phyloP scores from a whole-genome alignment of 345 rosid genomes.

The Heritiera fomes region DNA sequence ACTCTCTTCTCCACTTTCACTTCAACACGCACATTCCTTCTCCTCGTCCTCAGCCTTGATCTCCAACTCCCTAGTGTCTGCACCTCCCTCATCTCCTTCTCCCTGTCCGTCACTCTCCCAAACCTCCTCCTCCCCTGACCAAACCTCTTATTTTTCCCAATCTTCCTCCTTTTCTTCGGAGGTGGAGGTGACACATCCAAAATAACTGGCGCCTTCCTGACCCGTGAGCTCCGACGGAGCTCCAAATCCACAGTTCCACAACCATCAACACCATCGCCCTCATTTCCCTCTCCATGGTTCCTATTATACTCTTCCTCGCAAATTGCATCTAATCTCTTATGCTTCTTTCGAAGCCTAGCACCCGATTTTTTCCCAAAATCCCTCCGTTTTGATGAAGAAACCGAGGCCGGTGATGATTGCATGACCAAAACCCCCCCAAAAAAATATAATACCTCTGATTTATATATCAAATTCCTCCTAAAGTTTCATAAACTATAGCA shows the following conservation, averaged over 20 bases:
- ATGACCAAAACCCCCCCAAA: conserved; percentile 40
- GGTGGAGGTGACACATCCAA: conserved; percentile 90
- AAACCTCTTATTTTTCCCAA: conserved; percentile 29
- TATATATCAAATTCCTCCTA: not conserved
- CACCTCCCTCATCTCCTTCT: conserved; percentile 28
- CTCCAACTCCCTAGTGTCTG: conserved; percentile 60
- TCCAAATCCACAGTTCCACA: conserved; percentile 40
- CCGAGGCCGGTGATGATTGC: conserved; percentile 56
- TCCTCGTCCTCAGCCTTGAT: conserved; percentile 60
- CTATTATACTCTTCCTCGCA: conserved; percentile 68
- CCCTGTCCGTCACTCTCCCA: conserved; percentile 29
- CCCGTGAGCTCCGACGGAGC: conserved; percentile 76
- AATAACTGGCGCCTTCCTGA: conserved; percentile 61
- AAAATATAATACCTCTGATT: not conserved
- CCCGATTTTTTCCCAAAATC: conserved; percentile 35
- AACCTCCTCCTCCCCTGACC: conserved; percentile 19
- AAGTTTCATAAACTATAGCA: not conserved
- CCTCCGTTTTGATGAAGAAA: conserved; percentile 42
- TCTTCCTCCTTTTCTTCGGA: conserved; percentile 52
- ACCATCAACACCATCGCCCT: conserved; percentile 31
- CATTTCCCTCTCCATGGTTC: conserved; percentile 58
- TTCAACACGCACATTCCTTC: conserved; percentile 32
- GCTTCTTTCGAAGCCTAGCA: conserved; percentile 68
- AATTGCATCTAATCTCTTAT: conserved; percentile 88
- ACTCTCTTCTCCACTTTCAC: conserved; percentile 19